phyloP scores from a whole-genome alignment of 192 early-diverging fungal species.

The Backusella liffmaniae region DNA sequence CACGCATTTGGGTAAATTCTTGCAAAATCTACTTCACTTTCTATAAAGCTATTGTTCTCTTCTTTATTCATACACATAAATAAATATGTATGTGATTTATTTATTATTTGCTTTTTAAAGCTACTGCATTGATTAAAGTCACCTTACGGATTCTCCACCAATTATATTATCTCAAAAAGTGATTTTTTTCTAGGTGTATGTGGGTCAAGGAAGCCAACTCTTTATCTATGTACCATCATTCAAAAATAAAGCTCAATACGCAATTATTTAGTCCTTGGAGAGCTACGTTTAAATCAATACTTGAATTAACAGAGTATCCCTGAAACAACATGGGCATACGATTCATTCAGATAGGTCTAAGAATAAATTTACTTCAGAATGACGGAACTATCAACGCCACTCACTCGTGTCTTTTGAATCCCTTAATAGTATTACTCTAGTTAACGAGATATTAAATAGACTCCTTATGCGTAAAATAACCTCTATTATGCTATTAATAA shows the following conservation, averaged over 20 bases:
- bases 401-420: too few species aligned
- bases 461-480: too few species aligned
- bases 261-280: neutral
- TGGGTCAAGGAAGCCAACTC: neutral
- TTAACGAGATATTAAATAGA: too few species aligned
- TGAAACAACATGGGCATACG: too few species aligned
- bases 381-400: too few species aligned
- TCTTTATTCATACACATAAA: neutral
- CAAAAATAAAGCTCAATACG: neutral
- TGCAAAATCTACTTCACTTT: neutral
- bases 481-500: too few species aligned
- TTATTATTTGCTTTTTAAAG: neutral
- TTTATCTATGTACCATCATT: neutral
- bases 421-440: too few species aligned
- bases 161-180: neutral
- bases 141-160: neutral
- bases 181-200: neutral
- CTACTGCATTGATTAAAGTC: neutral
- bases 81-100: neutral
- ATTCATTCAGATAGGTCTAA: neutral
- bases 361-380: neutral
- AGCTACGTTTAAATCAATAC: neutral
- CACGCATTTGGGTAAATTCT: neutral
- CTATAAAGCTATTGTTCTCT: neutral
- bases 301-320: too few species aligned